A percentile compares a stretch with the other conserved stretches of the same genome.
Evolutionary conservation across 129 eudicot genomes (phyloP).

Genomic region (Chrysanthemum seticuspe): DNA sequence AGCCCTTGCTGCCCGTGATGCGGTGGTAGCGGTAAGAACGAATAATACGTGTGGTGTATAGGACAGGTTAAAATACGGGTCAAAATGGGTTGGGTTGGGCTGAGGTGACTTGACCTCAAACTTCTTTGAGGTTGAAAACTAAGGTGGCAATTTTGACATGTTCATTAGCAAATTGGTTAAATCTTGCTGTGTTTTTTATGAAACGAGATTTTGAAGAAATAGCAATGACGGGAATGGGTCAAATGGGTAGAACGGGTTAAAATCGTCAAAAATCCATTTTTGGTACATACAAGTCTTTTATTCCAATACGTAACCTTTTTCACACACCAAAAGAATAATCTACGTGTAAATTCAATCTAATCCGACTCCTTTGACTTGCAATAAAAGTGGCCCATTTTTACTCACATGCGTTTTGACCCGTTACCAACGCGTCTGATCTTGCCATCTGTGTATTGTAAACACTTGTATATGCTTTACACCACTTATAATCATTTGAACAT

Average conservation of each 20-base stretch:
- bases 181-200: too few species aligned
- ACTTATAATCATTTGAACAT: not conserved
- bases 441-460: not conserved
- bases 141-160: not conserved
- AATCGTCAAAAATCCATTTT: not conserved
- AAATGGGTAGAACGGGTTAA: not conserved
- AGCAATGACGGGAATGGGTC: not conserved
- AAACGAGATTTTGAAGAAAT: not conserved
- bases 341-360: too few species aligned
- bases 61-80: not conserved
- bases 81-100: not conserved
- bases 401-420: not conserved
- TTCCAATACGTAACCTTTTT: too few species aligned
- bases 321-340: too few species aligned
- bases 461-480: too few species aligned
- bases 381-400: not conserved
- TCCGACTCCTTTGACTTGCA: too few species aligned
- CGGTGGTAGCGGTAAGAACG: slow-evolving; percentile 50
- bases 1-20: slow-evolving; percentile 73
- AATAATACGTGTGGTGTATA: not conserved
- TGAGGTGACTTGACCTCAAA: too few species aligned
- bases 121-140: not conserved
- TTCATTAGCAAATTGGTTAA: too few species aligned
- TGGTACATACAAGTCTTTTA: not conserved
- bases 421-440: not conserved